Percentiles rank a stretch among this genome's conserved stretches.
These are phyloP conservation scores for Colletotrichum paranaense DNA, from an alignment of 2,329 filamentous ascomycete genomes.

Conservation along the genomic window DNA sequence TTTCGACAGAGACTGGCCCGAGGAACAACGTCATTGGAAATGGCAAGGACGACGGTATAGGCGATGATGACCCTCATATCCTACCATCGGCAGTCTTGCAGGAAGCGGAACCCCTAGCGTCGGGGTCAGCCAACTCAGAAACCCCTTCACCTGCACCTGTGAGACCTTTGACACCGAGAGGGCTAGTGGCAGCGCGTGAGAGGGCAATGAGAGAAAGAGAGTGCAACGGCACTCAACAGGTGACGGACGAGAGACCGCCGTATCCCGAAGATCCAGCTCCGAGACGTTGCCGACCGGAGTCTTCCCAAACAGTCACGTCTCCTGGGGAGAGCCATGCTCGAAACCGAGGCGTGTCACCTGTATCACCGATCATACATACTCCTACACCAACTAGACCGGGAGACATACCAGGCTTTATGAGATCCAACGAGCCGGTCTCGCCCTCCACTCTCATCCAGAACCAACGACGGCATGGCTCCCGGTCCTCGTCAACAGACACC, in stretches of 20 bases:
- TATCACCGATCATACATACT: background rate
- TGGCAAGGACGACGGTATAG: background rate
- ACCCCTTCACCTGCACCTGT: background rate
- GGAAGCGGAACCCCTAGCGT: background rate
- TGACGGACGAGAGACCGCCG: background rate
- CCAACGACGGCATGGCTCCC: background rate
- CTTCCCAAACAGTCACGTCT: background rate
- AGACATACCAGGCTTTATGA: background rate
- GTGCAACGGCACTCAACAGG: background rate
- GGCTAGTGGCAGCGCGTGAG: background rate
- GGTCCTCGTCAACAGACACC: background rate
- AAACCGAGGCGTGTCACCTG: background rate
- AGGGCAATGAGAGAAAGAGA: background rate
- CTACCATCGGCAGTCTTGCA: background rate
- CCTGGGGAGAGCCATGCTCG: background rate
- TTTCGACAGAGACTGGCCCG: background rate
- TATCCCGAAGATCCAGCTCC: background rate
- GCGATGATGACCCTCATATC: background rate
- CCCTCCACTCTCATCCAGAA: background rate
- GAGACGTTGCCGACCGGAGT: background rate
- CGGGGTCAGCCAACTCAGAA: background rate
- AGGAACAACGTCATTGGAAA: background rate
- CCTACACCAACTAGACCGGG: background rate
- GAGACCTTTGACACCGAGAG: background rate
- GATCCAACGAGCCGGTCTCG: background rate